A percentile compares a stretch with the other conserved stretches of the same genome.
These are phyloP conservation scores for Crithidia sp. DNA, from an alignment of 208 protist genomes.

Conservation along the genomic window DNA sequence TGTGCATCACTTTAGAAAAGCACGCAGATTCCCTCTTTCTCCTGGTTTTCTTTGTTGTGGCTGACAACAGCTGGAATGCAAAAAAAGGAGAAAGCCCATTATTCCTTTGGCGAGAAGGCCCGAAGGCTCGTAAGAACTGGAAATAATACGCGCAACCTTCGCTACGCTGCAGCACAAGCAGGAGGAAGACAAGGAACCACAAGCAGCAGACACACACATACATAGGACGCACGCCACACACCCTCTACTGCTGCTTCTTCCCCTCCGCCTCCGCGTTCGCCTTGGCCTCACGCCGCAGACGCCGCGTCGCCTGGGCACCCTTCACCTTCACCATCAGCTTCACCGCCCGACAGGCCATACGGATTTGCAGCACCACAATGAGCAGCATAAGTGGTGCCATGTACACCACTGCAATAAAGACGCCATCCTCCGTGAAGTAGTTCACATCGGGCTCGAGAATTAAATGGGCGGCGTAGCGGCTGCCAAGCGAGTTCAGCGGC, in stretches of 20 bases:
- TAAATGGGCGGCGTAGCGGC: conserved; percentile 31
- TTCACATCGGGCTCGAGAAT: conserved; percentile 59
- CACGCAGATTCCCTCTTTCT: too few species aligned
- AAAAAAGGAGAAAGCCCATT: too few species aligned
- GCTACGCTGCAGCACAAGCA: neutral
- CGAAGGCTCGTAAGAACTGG: too few species aligned
- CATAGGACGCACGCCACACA: neutral
- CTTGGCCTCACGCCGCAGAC: conserved; percentile 18
- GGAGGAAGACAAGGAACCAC: neutral
- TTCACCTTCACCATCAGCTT: conserved; percentile 40
- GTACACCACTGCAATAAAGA: conserved; percentile 69
- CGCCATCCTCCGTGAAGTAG: conserved; percentile 77
- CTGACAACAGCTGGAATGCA: neutral
- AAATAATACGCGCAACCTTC: too few species aligned
- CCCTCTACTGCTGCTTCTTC: conserved; percentile 25
- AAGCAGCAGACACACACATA: neutral
- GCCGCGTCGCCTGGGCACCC: conserved; percentile 16
- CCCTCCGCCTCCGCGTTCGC: neutral
- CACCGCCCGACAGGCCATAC: conserved; percentile 31
- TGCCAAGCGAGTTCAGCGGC: conserved; percentile 43
- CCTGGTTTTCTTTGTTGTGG: neutral
- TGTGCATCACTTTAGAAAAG: too few species aligned
- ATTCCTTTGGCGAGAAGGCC: too few species aligned
- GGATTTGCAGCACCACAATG: conserved; percentile 45
- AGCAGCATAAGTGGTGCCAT: conserved; percentile 60